Evolutionary conservation across 2,329 filamentous ascomycete genomes (phyloP).

Genomic region (Microthyrium microscopicum): DNA sequence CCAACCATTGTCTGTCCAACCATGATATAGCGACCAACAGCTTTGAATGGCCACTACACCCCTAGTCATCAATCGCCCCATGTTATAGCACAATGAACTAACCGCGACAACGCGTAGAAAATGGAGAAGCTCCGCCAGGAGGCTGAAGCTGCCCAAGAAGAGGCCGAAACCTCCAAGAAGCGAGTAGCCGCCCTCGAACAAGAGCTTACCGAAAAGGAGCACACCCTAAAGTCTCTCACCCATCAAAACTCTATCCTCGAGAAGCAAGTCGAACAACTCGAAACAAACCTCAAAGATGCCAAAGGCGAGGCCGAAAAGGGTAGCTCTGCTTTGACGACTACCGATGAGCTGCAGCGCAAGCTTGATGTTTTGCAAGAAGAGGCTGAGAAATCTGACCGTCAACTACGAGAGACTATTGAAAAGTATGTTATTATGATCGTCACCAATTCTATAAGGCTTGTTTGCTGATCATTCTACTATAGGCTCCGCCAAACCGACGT

Average conservation of each 20-base stretch:
- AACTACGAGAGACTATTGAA: slow-evolving; percentile 90
- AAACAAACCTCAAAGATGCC: slow-evolving; percentile 64
- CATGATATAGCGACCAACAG: too few species aligned
- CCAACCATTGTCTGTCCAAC: too few species aligned
- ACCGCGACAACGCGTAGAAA: slow-evolving; percentile 44
- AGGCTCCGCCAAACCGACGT: slow-evolving; percentile 98
- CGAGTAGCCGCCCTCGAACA: slow-evolving; percentile 86
- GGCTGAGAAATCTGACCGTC: slow-evolving; percentile 91
- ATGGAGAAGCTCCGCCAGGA: slow-evolving; percentile 90
- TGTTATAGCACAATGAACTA: slow-evolving; percentile 5
- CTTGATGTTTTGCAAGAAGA: slow-evolving; percentile 96
- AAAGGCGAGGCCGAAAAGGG: slow-evolving; percentile 78
- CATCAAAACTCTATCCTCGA: slow-evolving; percentile 93
- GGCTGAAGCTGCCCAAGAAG: slow-evolving; percentile 66
- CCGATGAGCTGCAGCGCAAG: slow-evolving; percentile 80
- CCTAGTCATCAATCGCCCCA: slow-evolving; percentile 1
- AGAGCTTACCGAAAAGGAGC: slow-evolving; percentile 91
- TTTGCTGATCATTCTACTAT: slow-evolving; percentile 9
- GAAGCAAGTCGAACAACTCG: slow-evolving; percentile 81
- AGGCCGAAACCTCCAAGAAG: slow-evolving; percentile 72
- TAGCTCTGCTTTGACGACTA: slow-evolving; percentile 68
- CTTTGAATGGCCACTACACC: not conserved
- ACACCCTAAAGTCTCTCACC: slow-evolving; percentile 89
- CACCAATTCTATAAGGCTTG: slow-evolving; percentile 5
- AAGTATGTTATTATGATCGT: slow-evolving; percentile 51